A percentile compares a stretch with the other conserved stretches of the same genome.
Conservation (phyloP, 257 asterid genomes). For the Pogostemon cablin region DNA sequence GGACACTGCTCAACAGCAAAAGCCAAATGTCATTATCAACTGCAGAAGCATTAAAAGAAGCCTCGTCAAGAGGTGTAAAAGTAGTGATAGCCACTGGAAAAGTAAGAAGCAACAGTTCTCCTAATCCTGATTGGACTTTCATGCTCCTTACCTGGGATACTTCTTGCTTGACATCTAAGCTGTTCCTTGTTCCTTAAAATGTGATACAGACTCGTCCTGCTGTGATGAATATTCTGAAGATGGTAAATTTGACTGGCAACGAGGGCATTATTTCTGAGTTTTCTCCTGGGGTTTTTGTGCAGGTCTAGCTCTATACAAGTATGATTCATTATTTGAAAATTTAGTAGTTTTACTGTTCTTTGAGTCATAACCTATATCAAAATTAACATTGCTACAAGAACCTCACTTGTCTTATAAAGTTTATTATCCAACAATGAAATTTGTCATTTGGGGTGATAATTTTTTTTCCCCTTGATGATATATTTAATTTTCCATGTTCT, state of each 20-base stretch:
- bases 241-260: constrained; percentile 77
- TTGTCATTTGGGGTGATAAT: constrained; percentile 11
- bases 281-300: constrained; percentile 92
- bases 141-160: constrained; percentile 26
- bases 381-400: constrained; percentile 9
- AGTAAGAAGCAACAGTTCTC: constrained; percentile 49
- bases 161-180: constrained; percentile 32
- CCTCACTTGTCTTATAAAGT: constrained; percentile 20
- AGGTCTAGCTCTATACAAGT: constrained; percentile 49
- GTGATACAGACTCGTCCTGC: constrained; percentile 87
- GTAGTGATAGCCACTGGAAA: constrained; percentile 97
- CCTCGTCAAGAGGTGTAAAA: constrained; percentile 88
- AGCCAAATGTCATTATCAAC: constrained; percentile 72
- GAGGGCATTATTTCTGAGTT: constrained; percentile 77
- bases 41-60: constrained; percentile 87
- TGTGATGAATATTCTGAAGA: constrained; percentile 62
- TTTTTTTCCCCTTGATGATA: not conserved
- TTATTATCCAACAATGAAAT: constrained; percentile 14
- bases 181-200: constrained; percentile 30
- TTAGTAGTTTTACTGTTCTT: not conserved
- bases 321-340: constrained; percentile 1
- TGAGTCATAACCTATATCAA: constrained; percentile 17
- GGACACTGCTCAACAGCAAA: constrained; percentile 97
- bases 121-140: constrained; percentile 25
- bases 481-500: not conserved